Evolutionary conservation across 2,329 filamentous ascomycete species (phyloP).

Genomic region (Epichloe scottii): DNA sequence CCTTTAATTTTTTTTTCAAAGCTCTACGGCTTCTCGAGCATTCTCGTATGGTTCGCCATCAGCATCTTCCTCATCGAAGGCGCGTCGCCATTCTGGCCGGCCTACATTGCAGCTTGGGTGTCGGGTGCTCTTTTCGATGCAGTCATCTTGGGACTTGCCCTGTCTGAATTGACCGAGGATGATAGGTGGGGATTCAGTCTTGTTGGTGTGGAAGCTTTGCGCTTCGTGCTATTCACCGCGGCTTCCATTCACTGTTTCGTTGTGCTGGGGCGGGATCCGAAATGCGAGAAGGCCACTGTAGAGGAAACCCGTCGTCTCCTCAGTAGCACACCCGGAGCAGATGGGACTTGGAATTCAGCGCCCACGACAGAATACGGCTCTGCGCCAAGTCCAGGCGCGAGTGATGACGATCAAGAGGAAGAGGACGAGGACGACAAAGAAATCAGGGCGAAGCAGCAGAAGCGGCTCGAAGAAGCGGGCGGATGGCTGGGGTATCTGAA

Average conservation of each 20-base stretch:
- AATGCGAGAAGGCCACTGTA: not conserved
- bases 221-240: not conserved
- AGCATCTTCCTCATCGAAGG: constrained; percentile 6
- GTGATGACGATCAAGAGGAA: constrained; percentile 6
- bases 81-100: constrained; percentile 5
- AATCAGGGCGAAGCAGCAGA: constrained; percentile 12
- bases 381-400: constrained; percentile 10
- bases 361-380: constrained; percentile 5
- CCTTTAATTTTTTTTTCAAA: not conserved
- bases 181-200: constrained; percentile 1
- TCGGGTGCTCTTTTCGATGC: constrained; percentile 4
- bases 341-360: not conserved
- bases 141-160: not conserved
- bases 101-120: constrained; percentile 5
- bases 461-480: constrained; percentile 12
- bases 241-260: not conserved
- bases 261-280: not conserved
- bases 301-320: constrained; percentile 5
- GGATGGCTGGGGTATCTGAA: constrained; percentile 15
- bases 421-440: constrained; percentile 12
- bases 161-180: not conserved
- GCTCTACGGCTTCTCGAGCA: constrained; percentile 3
- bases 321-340: not conserved
- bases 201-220: not conserved
- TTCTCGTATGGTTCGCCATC: constrained; percentile 5